Base-by-base conservation (phyloP, 2,329 filamentous ascomycete species). In the Ophiostoma australiae region DNA sequence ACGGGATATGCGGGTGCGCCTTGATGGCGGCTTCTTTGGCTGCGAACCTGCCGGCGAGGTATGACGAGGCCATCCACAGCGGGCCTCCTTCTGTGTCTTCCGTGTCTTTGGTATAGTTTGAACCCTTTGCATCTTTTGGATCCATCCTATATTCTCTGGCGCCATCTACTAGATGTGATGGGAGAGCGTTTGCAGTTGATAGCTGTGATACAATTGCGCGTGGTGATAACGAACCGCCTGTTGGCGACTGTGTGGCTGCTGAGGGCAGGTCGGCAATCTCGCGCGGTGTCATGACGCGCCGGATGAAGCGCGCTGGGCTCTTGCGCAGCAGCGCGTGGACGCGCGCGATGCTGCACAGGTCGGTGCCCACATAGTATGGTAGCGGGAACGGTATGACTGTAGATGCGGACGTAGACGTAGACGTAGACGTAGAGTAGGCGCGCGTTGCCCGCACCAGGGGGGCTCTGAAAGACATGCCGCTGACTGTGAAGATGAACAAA, bases 11-110 rank as follows among this genome's bases (percentile, higher is more conserved):
- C 1, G 85, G 83, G 74, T 91, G 87, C 2, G 91, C 90, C 80
- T 94, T 93, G 74, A 91, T 88, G 69, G 85, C 85, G 1, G 91
- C 91, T 79, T 93, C 91, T 77, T 93, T 93, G 8, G 90, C 90
- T 1, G 91, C 90, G 77, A 89, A 84, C 82, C 83, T 79, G 66
- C 82, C 82, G 11, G 83, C 83, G 73, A 85, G 76, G 71, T 81
- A 83, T 11, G 76, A 76, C 0, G 82, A 80, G 4, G 78, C 80
- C 27, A 79, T 79, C 78, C 80, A 81, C 27, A 82, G 71, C 20
- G 74, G 73, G n/a, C 73, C 7, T 3, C 20, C 35, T 20, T 17
- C 1, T 41, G 39, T 41, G 2, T 15, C 20, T n/a, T 41, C n/a
- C n/a, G n/a, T n/a, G n/a, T n/a, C n/a, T n/a, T n/a, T n/a, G n/a